Base-by-base conservation (phyloP, 495 filamentous ascomycete species). In the Ramalina peruviana region DNA sequence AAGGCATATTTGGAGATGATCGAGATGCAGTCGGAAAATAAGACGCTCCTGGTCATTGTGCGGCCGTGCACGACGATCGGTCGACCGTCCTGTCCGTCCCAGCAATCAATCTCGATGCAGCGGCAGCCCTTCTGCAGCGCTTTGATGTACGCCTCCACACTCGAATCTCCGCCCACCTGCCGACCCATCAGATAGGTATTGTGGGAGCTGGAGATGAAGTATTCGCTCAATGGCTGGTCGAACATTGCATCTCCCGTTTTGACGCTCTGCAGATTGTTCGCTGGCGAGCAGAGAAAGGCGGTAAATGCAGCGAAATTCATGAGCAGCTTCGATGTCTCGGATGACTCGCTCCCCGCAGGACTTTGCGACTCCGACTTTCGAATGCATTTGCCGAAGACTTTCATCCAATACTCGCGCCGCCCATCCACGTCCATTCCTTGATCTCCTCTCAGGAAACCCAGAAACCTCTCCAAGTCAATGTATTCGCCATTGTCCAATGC, bases 191-290 rank as follows among this genome's bases (percentile, higher is more conserved):
- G 79, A 60, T 98, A 98, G 10, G 92, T 97, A 64, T 98, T 98
- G 71, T 98, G 92, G 16, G 90, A 96, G 70, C 88, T 95, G 4
- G 90, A 96, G 53, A 97, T 92, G 75, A 88, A 96, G 60, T 98
- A 98, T 59, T 98, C 92, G 62, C 94, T 94, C 60, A 98, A 66
- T 0, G 92, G 92, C 26, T 85, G 79, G 55, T 92, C 78, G 43
- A 94, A 79, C 16, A 69, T 67, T 46, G 75, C 71, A 27, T 76
- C 64, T 5, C 80, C 72, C 42, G 72, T 63, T 50, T 70, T 75
- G 39, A 71, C 63, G 27, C 82, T 68, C 23, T 79, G 75, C 3
- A 77, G 54, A 1, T 67, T 72, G 54, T 90, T 94, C 56, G 74
- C 75, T 12, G 72, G 67, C 0, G 90, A 97, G 21, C 79, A 76